A percentile compares a stretch with the other conserved stretches of the same genome.
Conservation (phyloP, 768 basidiomycete genomes). For the Chalciporus pseudorubinellus region DNA sequence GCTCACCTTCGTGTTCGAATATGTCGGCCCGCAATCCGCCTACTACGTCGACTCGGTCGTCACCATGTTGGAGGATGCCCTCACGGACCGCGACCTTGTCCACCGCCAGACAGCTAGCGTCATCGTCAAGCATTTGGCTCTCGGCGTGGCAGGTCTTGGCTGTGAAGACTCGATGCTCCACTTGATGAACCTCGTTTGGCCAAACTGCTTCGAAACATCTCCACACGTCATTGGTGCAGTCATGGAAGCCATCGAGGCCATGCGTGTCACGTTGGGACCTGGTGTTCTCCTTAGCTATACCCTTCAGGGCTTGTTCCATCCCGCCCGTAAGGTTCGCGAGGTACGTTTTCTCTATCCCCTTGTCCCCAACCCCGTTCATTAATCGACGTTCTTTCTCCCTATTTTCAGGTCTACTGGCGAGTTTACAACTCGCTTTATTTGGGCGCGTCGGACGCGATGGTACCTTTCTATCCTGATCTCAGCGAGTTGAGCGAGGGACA, state of each 20-base stretch:
- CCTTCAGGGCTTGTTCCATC: conserved; percentile 95
- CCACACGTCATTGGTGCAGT: conserved; percentile 98
- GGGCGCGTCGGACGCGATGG: conserved; percentile 86
- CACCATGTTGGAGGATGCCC: conserved; percentile 96
- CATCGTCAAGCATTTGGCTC: conserved; percentile 96
- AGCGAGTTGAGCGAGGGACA: conserved; percentile 88
- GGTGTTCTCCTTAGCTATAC: conserved; percentile 91
- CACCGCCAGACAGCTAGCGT: conserved; percentile 98
- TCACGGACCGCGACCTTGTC: conserved; percentile 97
- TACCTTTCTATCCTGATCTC: conserved; percentile 93
- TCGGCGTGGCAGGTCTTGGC: conserved; percentile 95
- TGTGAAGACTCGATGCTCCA: conserved; percentile 98
- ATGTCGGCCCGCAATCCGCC: conserved; percentile 93
- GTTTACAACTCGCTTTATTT: conserved; percentile 94
- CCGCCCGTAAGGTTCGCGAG: conserved; percentile 94
- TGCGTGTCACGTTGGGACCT: conserved; percentile 94
- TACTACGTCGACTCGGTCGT: conserved; percentile 98
- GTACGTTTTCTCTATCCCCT: conserved; percentile 42
- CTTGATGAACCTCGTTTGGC: conserved; percentile 98
- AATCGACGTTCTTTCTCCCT: not conserved
- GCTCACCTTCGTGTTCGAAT: conserved; percentile 98
- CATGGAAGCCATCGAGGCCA: conserved; percentile 97
- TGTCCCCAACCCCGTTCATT: not conserved
- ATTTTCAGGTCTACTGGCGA: conserved; percentile 76
- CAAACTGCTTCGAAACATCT: conserved; percentile 97